Percentiles rank a stretch among this genome's conserved stretches.
Conservation (phyloP, 371 early-diverging fungal species). For the Rhizopus stolonifer region DNA sequence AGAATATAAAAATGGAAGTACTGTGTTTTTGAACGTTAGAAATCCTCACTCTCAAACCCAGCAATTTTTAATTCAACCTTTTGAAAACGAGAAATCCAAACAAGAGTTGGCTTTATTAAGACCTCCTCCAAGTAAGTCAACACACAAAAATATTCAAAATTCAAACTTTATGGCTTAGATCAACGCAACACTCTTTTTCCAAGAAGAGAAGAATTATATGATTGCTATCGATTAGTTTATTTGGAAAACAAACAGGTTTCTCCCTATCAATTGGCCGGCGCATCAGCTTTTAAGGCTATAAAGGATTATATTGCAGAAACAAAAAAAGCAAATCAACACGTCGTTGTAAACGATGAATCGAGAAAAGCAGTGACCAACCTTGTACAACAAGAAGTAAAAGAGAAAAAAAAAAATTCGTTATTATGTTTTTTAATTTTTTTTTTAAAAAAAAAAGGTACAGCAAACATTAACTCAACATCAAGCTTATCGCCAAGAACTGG, state of each 20-base stretch:
- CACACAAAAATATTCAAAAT: too few species aligned
- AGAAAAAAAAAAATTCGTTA: background rate
- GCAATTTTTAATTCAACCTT: conserved; percentile 48
- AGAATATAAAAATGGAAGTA: conserved; percentile 40
- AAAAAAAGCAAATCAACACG: conserved; percentile 21
- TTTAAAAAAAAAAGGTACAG: background rate
- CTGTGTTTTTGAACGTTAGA: conserved; percentile 35
- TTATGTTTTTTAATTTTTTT: conserved; percentile 6
- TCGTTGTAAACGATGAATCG: conserved; percentile 26
- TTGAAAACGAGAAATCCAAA: conserved; percentile 39
- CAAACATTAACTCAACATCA: background rate
- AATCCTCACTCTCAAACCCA: conserved; percentile 32
- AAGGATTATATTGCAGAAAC: conserved; percentile 29
- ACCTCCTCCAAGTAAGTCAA: conserved; percentile 44
- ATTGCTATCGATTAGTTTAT: conserved; percentile 40
- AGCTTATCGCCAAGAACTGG: conserved; percentile 7
- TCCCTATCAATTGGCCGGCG: conserved; percentile 52
- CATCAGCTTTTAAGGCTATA: conserved; percentile 59
- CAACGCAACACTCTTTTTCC: conserved; percentile 33
- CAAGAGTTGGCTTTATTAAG: conserved; percentile 40
- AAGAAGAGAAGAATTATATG: conserved; percentile 42
- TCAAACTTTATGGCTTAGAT: conserved; percentile 11
- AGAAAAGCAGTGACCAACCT: conserved; percentile 21
- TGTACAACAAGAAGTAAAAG: conserved; percentile 28
- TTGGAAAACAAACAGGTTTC: conserved; percentile 18